Evolutionary conservation across 805 yeast genomes (phyloP), one percentile per base, ranked within the genome.

Genomic region (Yamadazyma sp.): DNA sequence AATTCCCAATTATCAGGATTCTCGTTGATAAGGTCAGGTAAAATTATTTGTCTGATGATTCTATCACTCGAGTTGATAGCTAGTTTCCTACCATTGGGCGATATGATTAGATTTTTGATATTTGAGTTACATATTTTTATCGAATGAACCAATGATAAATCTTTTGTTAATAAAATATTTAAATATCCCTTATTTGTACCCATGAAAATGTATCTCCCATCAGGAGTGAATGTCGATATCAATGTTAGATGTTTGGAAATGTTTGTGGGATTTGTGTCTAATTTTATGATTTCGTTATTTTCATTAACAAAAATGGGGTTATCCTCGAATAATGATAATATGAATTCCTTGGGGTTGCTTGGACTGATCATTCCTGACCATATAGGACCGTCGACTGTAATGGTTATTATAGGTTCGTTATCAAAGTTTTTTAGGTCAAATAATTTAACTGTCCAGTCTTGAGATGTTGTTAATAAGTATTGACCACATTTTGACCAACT

Each of bases 121-220:
- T 82, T 83, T 16, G 88, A 70, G 30, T 73, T 70, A 29, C 88
- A 70, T n/a, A 85, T 58, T 45, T 80, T 80, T 22, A 65, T 58
- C n/a, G 73, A 59, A 39, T 69, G 68, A 2, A 79, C 55, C 7
- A 73, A 56, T 16, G 62, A 51, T 3, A 69, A 42, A 0, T 55
- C 42, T 3, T 34, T 26, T 1, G 58, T 42, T 13, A 42, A 48
- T 16, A 74, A 52, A 9, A 87, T 67, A 41, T 79, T 79, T 10
- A 89, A 47, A 73, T 78, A 74, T 1, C 97, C 97, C 54, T 83
- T 81, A 38, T 80, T 80, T 2, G 95, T 86, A 0, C 96, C 97
- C 0, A 82, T 65, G 23, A 86, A 60, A 2, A 87, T 65, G 38
- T 68, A 75, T 12, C 60, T 65, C 2, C 82, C 88, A 33, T 67